Evolutionary conservation across 331 rosid genomes (phyloP), one percentile per base, ranked within the genome.

Genomic region (Stylosanthes scabra): DNA sequence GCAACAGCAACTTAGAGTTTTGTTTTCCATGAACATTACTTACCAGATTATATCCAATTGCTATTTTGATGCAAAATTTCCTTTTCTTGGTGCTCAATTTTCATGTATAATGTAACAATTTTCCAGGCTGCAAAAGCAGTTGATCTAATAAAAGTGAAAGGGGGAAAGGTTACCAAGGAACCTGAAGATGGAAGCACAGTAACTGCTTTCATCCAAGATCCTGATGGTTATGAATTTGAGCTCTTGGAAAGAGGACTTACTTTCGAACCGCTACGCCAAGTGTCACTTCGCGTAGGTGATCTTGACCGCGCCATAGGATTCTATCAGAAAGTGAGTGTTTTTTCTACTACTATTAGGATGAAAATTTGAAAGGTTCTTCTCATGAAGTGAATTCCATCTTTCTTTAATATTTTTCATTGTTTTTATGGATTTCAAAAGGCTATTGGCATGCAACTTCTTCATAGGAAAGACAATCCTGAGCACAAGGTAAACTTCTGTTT

Each of bases 231-330:
- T 77, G 76, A 81, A 79, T 94, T 94, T 73, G 92, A 91, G 80
- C 96, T 94, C 71, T 82, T 91, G 79, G 89, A 90, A 83, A 91
- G 95, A 78, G 88, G 85, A 49, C 93, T 85, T 63, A 79, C 90
- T 42, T 87, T 91, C 14, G 98, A 93, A 79, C 98, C 98, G 28
- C 78, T 93, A 54, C 83, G 95, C 79, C 96, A 93, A 88, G 93
- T 91, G 72, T 91, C 89, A 93, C 97, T 94, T 78, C 89, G 92
- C 76, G 99, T 90, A 37, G 97, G 92, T 5, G 96, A 91, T 76
- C 97, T 94, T 72, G 97, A 91, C 66, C 88, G 90, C 58, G 87
- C 93, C 82, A 80, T 90, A 62, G 82, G 76, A 52, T 94, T 94
- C 83, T 94, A 91, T 61, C 78, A 89, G 81, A 91, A 88, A 86